These are phyloP conservation scores for Condylostoma magnum DNA, from an alignment of 169 alveolate species.

Conservation along the genomic window DNA sequence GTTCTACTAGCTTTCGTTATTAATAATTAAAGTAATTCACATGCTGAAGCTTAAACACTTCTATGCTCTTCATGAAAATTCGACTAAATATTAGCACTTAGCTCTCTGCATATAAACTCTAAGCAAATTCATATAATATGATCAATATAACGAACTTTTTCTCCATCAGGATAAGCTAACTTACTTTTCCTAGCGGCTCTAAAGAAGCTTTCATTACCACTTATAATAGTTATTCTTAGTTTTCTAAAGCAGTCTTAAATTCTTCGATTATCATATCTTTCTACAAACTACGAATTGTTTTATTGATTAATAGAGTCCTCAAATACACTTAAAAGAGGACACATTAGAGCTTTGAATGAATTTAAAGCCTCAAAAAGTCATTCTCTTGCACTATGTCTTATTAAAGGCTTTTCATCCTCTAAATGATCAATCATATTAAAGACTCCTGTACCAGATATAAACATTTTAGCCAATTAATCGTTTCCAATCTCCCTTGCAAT, in stretches of 20 bases:
- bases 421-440: background rate
- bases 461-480: background rate
- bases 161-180: background rate
- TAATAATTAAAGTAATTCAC: background rate
- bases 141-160: background rate
- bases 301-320: background rate
- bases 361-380: background rate
- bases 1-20: background rate
- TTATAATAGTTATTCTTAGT: background rate
- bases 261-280: background rate
- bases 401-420: background rate
- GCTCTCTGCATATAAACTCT: background rate
- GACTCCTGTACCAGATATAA: background rate
- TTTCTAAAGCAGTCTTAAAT: background rate
- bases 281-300: background rate
- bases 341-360: background rate
- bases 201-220: background rate
- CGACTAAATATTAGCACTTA: background rate
- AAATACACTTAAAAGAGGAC: background rate
- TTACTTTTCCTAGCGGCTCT: background rate
- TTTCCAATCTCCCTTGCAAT: too few relatives aligned
- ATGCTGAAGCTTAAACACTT: background rate
- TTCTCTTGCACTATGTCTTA: background rate
- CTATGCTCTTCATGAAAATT: background rate
- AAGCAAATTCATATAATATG: background rate